A percentile compares a stretch with the other conserved stretches of the same genome.
These are phyloP conservation scores for Plasmodiophora brassicae DNA, from an alignment of 208 protist species.

Conservation along the genomic window DNA sequence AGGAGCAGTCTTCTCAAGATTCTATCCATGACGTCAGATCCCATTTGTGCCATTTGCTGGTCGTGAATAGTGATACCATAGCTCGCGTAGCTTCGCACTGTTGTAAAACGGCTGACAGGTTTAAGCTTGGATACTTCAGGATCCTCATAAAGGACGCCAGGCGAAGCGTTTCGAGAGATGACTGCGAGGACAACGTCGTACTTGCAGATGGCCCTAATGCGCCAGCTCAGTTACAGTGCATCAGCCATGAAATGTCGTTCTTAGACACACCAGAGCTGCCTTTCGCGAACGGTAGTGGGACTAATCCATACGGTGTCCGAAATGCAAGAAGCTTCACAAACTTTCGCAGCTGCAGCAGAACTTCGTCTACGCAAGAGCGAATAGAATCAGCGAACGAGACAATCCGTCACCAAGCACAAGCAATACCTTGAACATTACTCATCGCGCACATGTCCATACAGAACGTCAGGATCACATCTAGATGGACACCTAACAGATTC, in stretches of 20 bases:
- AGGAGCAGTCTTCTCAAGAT: not conserved
- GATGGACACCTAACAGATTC: not conserved
- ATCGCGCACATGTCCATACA: not conserved
- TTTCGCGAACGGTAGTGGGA: not conserved
- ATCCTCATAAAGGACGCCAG: not conserved
- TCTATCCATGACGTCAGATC: not conserved
- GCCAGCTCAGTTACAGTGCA: too few species aligned
- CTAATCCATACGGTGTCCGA: not conserved
- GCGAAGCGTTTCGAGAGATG: not conserved
- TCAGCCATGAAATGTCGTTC: too few species aligned
- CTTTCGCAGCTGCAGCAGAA: not conserved
- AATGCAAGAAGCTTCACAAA: conserved; percentile 14
- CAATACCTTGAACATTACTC: not conserved
- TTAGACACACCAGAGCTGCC: too few species aligned
- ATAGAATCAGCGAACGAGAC: not conserved
- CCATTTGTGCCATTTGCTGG: not conserved
- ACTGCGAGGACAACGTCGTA: not conserved
- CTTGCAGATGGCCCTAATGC: too few species aligned
- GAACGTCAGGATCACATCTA: not conserved
- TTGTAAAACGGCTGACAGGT: not conserved
- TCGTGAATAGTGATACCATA: not conserved
- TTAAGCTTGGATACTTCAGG: not conserved
- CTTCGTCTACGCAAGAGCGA: not conserved
- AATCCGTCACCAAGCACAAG: too few species aligned
- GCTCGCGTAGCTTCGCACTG: not conserved